A percentile compares a stretch with the other conserved stretches of the same genome.
Evolutionary conservation across 2,329 filamentous ascomycete genomes (phyloP).

Genomic region (Hymenoscyphus fructigenus): DNA sequence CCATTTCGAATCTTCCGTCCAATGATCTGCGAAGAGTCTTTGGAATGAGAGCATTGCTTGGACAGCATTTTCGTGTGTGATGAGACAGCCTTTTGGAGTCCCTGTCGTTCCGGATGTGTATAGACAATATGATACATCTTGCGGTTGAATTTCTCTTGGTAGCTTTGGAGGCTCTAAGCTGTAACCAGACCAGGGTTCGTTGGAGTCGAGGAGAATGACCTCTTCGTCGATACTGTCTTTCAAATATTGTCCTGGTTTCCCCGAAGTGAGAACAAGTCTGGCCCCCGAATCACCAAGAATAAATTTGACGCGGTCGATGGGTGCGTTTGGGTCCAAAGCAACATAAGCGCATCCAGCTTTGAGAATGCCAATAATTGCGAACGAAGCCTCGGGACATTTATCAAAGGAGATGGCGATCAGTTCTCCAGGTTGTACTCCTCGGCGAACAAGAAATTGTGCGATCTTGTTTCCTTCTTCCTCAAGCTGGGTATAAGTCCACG

Average conservation of each 20-base stretch:
- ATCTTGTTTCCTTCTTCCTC: constrained; percentile 70
- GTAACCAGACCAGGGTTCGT: constrained; percentile 15
- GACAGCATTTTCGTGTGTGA: constrained; percentile 85
- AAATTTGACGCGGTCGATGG: constrained; percentile 35
- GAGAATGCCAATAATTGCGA: constrained; percentile 39
- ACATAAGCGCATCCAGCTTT: constrained; percentile 41
- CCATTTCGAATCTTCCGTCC: constrained; percentile 74
- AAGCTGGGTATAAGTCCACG: constrained; percentile 76
- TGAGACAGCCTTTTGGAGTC: constrained; percentile 59
- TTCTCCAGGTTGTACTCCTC: constrained; percentile 52
- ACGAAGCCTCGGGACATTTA: constrained; percentile 40
- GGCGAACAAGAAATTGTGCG: constrained; percentile 59
- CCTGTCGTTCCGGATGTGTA: constrained; percentile 42
- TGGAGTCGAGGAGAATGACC: constrained; percentile 33
- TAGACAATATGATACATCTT: constrained; percentile 37
- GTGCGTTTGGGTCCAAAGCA: constrained; percentile 41
- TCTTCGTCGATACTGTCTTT: constrained; percentile 22
- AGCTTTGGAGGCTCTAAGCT: constrained; percentile 29
- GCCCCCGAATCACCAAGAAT: constrained; percentile 62
- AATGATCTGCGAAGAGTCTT: constrained; percentile 71
- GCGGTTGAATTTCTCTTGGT: constrained; percentile 23
- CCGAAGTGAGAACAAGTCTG: constrained; percentile 59
- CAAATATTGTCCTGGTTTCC: constrained; percentile 43
- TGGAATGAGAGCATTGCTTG: constrained; percentile 89
- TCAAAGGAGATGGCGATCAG: constrained; percentile 42